A percentile compares a stretch with the other conserved stretches of the same genome.
phyloP scores from a whole-genome alignment of 768 basidiomycete genomes.

The Termitomyces sp. region DNA sequence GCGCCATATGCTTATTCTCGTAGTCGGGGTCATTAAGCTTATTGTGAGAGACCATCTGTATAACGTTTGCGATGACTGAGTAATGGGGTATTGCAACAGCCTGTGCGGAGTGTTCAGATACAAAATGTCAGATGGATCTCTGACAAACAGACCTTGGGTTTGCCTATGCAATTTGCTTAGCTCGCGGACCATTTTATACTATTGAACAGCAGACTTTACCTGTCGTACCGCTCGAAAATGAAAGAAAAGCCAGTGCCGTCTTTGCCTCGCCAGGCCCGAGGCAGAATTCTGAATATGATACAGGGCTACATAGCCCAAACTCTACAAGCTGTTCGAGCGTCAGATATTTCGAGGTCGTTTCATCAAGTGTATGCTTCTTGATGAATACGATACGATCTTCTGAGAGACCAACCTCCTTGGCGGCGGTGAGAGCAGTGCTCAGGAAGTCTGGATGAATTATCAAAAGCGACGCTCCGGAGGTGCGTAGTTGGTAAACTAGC shows the following conservation, averaged over 20 bases:
- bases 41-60: constrained; percentile 54
- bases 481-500: constrained; percentile 49
- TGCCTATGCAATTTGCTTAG: constrained; percentile 16
- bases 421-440: constrained; percentile 38
- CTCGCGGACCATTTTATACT: background rate
- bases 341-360: constrained; percentile 6
- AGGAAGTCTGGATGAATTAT: constrained; percentile 42
- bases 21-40: constrained; percentile 33
- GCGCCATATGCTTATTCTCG: constrained; percentile 34
- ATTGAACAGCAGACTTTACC: constrained; percentile 30
- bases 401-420: constrained; percentile 31
- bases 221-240: constrained; percentile 75
- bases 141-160: constrained; percentile 26
- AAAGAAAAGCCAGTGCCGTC: constrained; percentile 58
- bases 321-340: constrained; percentile 44
- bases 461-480: constrained; percentile 41
- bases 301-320: constrained; percentile 28
- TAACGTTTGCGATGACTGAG: constrained; percentile 54
- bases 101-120: constrained; percentile 21
- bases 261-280: constrained; percentile 55
- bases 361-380: constrained; percentile 19
- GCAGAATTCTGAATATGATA: constrained; percentile 38
- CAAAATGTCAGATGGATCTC: background rate
- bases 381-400: constrained; percentile 37
- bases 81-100: constrained; percentile 68